phyloP scores from a whole-genome alignment of 2,329 filamentous ascomycete species.

The Corinectria fuckeliana region DNA sequence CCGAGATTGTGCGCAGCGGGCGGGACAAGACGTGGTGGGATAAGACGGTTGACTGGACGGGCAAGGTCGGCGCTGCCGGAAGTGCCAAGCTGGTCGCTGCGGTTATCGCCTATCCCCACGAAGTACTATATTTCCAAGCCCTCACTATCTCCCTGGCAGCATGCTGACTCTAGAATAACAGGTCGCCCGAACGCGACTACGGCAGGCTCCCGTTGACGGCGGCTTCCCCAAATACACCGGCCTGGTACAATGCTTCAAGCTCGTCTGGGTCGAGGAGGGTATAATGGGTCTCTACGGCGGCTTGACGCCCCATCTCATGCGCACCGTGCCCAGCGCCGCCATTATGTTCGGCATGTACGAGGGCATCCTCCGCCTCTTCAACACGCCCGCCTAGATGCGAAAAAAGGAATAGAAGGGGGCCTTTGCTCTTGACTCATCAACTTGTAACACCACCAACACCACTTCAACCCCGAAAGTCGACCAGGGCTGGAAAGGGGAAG shows the following conservation, averaged over 20 bases:
- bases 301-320: slow-evolving; percentile 87
- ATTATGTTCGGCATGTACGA: slow-evolving; percentile 96
- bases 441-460: background rate
- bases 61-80: slow-evolving; percentile 80
- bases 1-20: slow-evolving; percentile 62
- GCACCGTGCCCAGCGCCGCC: slow-evolving; percentile 88
- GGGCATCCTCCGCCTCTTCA: slow-evolving; percentile 58
- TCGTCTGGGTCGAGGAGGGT: slow-evolving; percentile 88
- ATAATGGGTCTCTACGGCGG: slow-evolving; percentile 87
- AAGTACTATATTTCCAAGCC: slow-evolving; percentile 61
- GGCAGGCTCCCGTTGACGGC: slow-evolving; percentile 79
- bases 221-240: slow-evolving; percentile 86
- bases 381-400: slow-evolving; percentile 44
- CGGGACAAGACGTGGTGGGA: slow-evolving; percentile 75
- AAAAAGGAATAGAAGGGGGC: background rate
- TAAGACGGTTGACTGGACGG: slow-evolving; percentile 76
- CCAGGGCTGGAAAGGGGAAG: background rate
- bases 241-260: slow-evolving; percentile 84
- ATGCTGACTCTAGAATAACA: slow-evolving; percentile 39
- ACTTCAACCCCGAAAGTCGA: background rate
- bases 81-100: slow-evolving; percentile 86
- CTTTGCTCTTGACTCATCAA: background rate
- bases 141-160: background rate
- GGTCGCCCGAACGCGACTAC: slow-evolving; percentile 82
- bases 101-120: slow-evolving; percentile 88